phyloP scores from a whole-genome alignment of 2,329 filamentous ascomycete genomes.

The Alternaria hordeiaustralica region DNA sequence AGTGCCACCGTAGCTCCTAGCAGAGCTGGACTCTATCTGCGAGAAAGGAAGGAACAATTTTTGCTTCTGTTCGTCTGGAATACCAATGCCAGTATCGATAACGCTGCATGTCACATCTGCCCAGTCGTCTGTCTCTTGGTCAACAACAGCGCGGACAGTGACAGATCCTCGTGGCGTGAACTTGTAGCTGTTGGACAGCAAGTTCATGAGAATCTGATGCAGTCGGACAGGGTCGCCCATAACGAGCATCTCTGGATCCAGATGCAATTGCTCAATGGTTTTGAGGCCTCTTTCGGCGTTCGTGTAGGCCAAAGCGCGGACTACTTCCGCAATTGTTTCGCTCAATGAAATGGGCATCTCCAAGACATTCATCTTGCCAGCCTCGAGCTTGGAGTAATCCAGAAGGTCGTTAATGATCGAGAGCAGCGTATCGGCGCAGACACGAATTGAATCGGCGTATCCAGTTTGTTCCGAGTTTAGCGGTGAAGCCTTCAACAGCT shows the following conservation, averaged over 20 bases:
- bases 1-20: conserved; percentile 88
- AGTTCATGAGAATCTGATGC: conserved; percentile 70
- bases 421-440: conserved; percentile 65
- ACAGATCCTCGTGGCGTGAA: conserved; percentile 89
- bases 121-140: conserved; percentile 71
- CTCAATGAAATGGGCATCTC: conserved; percentile 57
- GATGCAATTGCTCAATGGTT: conserved; percentile 63
- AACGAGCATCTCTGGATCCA: conserved; percentile 62
- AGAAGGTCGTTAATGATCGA: conserved; percentile 62
- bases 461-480: conserved; percentile 65
- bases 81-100: conserved; percentile 88
- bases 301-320: conserved; percentile 67
- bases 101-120: conserved; percentile 85
- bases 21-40: conserved; percentile 89
- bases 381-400: conserved; percentile 61
- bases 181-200: conserved; percentile 92
- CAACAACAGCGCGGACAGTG: conserved; percentile 78
- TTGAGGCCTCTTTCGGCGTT: conserved; percentile 66
- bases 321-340: conserved; percentile 69
- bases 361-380: conserved; percentile 67
- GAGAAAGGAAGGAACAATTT: conserved; percentile 93
- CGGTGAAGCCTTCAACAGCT: conserved; percentile 64
- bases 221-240: conserved; percentile 60
- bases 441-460: conserved; percentile 68
- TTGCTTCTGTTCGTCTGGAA: conserved; percentile 78